Conservation (phyloP, 805 yeast species). For the Barnettozyma botsteinii region DNA sequence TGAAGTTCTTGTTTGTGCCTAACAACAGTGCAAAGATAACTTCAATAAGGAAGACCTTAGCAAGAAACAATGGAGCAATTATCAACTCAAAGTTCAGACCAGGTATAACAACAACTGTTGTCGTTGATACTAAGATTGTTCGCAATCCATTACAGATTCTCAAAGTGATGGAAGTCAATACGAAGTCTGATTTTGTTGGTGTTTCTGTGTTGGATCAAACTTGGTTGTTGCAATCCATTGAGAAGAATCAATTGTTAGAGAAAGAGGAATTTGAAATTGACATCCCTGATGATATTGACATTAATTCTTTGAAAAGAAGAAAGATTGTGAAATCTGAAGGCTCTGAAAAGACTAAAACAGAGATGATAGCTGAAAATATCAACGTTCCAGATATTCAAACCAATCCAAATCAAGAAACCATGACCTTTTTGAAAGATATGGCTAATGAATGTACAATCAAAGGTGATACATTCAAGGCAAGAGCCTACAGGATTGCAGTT, state of each 20-base stretch:
- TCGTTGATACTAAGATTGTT: slow-evolving; percentile 17
- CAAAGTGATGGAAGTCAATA: slow-evolving; percentile 5
- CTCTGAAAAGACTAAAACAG: slow-evolving; percentile 7
- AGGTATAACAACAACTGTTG: slow-evolving; percentile 14
- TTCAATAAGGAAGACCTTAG: slow-evolving; percentile 13
- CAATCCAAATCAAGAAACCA: slow-evolving; percentile 22
- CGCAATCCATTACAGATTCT: slow-evolving; percentile 9
- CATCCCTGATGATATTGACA: slow-evolving; percentile 3
- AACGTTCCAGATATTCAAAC: slow-evolving; percentile 6
- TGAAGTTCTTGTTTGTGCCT: slow-evolving; percentile 19
- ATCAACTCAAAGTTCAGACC: slow-evolving; percentile 7
- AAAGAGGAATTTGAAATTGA: slow-evolving; percentile 10
- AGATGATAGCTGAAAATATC: slow-evolving; percentile 8
- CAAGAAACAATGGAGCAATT: slow-evolving; percentile 17
- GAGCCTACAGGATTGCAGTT: slow-evolving; percentile 41
- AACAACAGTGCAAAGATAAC: slow-evolving; percentile 18
- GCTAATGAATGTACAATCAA: slow-evolving; percentile 16
- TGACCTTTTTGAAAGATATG: slow-evolving; percentile 17
- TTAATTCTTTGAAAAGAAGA: not conserved
- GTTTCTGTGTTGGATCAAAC: slow-evolving; percentile 13
- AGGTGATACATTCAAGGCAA: slow-evolving; percentile 34
- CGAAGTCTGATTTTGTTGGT: not conserved
- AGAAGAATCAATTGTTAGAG: slow-evolving; percentile 4
- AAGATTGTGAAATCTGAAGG: not conserved
- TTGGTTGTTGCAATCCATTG: slow-evolving; percentile 22